Conservation (phyloP, 441 rosid genomes). For the Cnidoscolus chayamansa region DNA sequence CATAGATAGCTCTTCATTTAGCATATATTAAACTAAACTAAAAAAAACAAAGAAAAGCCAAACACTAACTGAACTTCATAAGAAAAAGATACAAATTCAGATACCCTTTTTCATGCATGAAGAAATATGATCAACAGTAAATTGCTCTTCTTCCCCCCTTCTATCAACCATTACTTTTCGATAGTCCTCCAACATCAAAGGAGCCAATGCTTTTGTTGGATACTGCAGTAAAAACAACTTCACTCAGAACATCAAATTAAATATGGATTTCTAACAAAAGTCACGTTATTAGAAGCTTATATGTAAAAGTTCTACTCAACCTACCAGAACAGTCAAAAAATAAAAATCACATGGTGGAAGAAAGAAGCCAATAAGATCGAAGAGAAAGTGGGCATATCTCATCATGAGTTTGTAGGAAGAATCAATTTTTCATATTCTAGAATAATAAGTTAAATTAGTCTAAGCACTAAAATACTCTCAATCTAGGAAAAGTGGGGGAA, state of each 20-base stretch:
- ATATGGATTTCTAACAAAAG: slow-evolving; percentile 6
- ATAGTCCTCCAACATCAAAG: slow-evolving; percentile 91
- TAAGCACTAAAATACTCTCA: neutral
- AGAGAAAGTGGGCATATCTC: neutral
- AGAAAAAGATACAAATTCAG: neutral
- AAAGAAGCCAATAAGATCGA: neutral
- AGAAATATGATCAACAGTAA: slow-evolving; percentile 64
- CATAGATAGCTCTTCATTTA: neutral
- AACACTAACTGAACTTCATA: neutral
- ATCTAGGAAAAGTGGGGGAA: neutral
- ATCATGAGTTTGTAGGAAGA: neutral
- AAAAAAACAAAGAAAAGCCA: neutral
- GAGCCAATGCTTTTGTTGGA: slow-evolving; percentile 93
- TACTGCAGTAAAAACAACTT: slow-evolving; percentile 44
- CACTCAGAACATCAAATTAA: neutral
- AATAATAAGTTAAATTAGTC: neutral
- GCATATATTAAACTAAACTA: neutral
- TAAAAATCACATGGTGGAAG: neutral
- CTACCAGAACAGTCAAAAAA: neutral
- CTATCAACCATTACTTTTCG: slow-evolving; percentile 84
- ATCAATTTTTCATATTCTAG: neutral
- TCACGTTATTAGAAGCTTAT: neutral
- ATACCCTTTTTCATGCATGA: slow-evolving; percentile 86
- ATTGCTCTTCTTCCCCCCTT: slow-evolving; percentile 88
- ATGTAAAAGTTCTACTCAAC: neutral